Evolutionary conservation across 1,139 yeast species (phyloP), one percentile per base, ranked within the genome.

Genomic region (Saccharomyces hybrid): DNA sequence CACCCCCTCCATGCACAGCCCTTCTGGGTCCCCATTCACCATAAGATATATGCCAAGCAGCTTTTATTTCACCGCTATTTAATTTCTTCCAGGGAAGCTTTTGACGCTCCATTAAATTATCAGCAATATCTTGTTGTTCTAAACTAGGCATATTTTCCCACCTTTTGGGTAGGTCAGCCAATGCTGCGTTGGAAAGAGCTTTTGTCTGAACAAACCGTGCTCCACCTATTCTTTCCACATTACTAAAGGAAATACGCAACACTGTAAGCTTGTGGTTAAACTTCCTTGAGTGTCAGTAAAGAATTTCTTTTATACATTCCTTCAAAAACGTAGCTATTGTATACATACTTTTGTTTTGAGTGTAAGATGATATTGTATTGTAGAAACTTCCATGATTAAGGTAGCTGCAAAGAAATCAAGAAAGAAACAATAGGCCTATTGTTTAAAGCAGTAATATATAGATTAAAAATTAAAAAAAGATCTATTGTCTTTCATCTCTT

Each of bases 1-100:
- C 96, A 68, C 96, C 96, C 67, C 90, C 85, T 56, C 83, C 83
- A 76, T 89, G 90, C 66, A 90, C 82, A 61, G 98, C 98, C 76
- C 84, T 88, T 82, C 99, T 89, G 76, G 99, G 99, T 59, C 99
- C 99, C 98, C 99, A 95, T 68, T 88, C 88, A 64, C 99, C 99
- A 74, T 90, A 93, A 32, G 98, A 90, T 66, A 93, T 88, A 78
- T 85, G 93, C 87, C 95, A 91, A 57, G 96, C 95, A 59, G 98
- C 98, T 75, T 85, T 87, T 84, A 91, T 91, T 79, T 93, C 99
- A 61, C 88, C 88, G 29, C 79, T 72, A 51, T 96, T 83, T 70
- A 93, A 80, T 69, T 90, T 90, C 61, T 76, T 78, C 99, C 99
- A 93, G 73, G 96, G 88, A 66, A 86, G 83, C 76, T 88, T 89